Percentiles rank a stretch among this genome's conserved stretches.
Evolutionary conservation across 148 eudicot genomes (phyloP).

Genomic region (Oxyria digyna): DNA sequence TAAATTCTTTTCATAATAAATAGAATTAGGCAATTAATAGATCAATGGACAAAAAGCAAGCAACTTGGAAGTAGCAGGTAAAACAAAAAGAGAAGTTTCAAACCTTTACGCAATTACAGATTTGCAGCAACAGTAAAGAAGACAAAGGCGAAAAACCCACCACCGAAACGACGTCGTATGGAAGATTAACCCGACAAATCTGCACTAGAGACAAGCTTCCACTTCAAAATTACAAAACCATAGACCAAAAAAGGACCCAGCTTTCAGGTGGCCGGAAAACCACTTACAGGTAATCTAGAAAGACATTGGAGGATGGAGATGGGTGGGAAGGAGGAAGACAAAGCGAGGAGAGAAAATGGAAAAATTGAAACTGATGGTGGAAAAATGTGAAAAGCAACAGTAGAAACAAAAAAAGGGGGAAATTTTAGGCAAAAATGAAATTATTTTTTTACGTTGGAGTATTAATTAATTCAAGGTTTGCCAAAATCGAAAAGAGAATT

Average conservation of each 20-base stretch:
- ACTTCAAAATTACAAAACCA: constrained; percentile 2
- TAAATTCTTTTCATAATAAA: neutral
- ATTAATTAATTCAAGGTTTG: constrained; percentile 6
- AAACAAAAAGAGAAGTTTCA: constrained; percentile 1
- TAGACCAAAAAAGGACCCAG: neutral
- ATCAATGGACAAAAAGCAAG: neutral
- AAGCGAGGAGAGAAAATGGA: neutral
- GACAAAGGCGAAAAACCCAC: neutral
- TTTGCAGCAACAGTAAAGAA: neutral
- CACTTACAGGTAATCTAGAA: constrained; percentile 1
- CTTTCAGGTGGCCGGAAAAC: constrained; percentile 6
- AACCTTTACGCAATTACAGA: constrained; percentile 4
- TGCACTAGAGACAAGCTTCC: neutral
- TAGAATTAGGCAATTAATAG: neutral
- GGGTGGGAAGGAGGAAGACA: neutral
- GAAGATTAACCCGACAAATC: neutral
- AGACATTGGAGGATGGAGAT: neutral
- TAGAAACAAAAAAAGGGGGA: neutral
- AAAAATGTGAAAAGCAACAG: neutral
- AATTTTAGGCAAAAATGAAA: neutral
- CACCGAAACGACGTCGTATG: constrained; percentile 9
- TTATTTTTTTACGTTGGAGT: neutral
- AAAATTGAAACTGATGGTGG: neutral
- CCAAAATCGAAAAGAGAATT: constrained; percentile 8
- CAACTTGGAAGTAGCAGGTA: neutral